Conservation (phyloP, 345 rosid species). For the Populus davidiana region DNA sequence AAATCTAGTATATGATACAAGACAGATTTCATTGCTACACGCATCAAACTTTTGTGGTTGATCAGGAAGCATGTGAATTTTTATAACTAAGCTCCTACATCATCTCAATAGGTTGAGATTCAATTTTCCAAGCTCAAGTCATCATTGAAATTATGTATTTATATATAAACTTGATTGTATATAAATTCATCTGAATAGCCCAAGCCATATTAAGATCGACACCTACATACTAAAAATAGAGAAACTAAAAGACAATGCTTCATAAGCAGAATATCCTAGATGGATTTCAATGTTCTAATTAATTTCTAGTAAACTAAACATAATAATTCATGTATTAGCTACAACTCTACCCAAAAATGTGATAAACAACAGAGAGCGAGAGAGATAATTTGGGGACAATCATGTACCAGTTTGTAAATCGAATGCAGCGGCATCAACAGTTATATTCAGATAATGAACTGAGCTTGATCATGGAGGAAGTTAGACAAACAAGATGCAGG, state of each 20-base stretch:
- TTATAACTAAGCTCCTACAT: neutral
- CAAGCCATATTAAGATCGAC: neutral
- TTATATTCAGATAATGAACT: neutral
- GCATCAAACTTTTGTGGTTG: neutral
- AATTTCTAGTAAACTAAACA: neutral
- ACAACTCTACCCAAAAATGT: neutral
- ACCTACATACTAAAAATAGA: neutral
- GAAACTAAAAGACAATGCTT: neutral
- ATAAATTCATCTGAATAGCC: neutral
- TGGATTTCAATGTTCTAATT: neutral
- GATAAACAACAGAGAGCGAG: neutral
- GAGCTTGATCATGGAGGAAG: neutral
- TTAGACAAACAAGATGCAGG: neutral
- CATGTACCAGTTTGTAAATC: conserved; percentile 4
- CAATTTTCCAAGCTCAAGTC: no score
- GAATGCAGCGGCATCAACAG: neutral
- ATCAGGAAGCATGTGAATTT: neutral
- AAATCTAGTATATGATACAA: neutral
- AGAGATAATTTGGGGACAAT: neutral
- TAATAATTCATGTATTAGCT: neutral
- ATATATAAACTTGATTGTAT: neutral
- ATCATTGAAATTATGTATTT: no score
- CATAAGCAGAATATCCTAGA: neutral
- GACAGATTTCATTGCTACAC: neutral
- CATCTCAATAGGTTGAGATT: neutral